These are phyloP conservation scores for Funneliformis geosporum DNA, from an alignment of 192 early-diverging fungal genomes.

Conservation along the genomic window DNA sequence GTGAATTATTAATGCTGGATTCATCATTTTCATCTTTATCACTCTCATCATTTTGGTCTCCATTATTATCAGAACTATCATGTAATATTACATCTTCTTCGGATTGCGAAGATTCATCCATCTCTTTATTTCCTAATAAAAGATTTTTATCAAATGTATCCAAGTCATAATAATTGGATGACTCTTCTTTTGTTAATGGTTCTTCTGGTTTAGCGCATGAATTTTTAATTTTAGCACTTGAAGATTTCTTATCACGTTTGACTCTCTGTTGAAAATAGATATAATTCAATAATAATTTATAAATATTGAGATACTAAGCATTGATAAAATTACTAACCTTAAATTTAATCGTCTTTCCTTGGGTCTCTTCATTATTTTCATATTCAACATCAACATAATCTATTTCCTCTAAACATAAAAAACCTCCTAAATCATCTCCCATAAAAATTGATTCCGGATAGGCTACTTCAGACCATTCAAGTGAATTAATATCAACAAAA, in stretches of 20 bases:
- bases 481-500: conserved; percentile 1
- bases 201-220: conserved; percentile 48
- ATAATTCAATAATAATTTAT: background rate
- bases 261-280: conserved; percentile 3
- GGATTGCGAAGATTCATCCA: background rate
- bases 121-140: background rate
- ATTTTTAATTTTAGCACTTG: conserved; percentile 34
- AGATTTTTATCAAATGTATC: conserved; percentile 79
- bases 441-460: conserved; percentile 25
- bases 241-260: conserved; percentile 26
- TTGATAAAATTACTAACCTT: conserved; percentile 47
- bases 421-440: conserved; percentile 70
- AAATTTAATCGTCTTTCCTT: conserved; percentile 73
- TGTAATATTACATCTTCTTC: conserved; percentile 27
- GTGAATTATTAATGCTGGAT: background rate
- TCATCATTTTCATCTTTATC: conserved; percentile 22
- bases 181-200: conserved; percentile 51
- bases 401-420: conserved; percentile 86
- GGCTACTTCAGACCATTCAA: conserved; percentile 19
- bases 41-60: conserved; percentile 25
- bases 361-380: conserved; percentile 61
- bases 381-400: conserved; percentile 80
- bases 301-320: background rate
- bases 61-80: background rate
- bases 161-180: conserved; percentile 63